Evolutionary conservation across 2,329 filamentous ascomycete genomes (phyloP), one percentile per base, ranked within the genome.

Genomic region (Xylariaceae sp.): DNA sequence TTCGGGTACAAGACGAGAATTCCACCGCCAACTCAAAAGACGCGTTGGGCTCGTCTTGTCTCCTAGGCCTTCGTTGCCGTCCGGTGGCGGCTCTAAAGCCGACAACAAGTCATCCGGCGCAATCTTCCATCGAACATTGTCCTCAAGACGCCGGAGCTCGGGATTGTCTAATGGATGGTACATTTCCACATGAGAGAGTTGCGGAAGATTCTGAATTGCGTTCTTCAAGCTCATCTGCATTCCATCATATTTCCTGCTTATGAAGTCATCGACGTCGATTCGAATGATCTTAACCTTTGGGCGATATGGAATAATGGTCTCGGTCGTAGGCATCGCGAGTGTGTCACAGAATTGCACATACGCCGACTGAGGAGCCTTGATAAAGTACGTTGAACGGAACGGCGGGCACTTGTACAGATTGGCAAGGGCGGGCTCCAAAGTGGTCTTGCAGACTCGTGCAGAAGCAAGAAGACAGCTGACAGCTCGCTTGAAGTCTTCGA

Each of bases 381-480:
- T 42, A 56, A 49, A 35, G 60, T 47, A 22, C 51, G 59, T 38
- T 72, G 67, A 28, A 7, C 46, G 31, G 32, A 92, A 62, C 2
- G 78, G 77, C 7, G 84, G 84, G 5, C 67, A 75, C 29, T 71
- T 67, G 53, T 92, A 92, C 5, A 93, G 65, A 2, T 75, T 80
- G 5, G 77, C 77, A 32, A 92, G 58, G 2, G 83, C 83, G 5
- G 86, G 81, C 47, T 88, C 84, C 0, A 73, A 62, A 37, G 89
- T 86, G 3, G 67, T 56, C 32, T 67, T 72, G 45, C 80, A 89
- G 12, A 77, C 61, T 2, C 69, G 65, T 22, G 82, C 76, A 28
- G 73, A 62, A n/a, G 67, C 64, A 8, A 82, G 57, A 5, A 93
- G 70, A 10, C 65, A 67, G 2, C 52, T 29, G 5, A 60, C 59